Base-by-base conservation (phyloP, 345 rosid species). In the Citrus unshiu region DNA sequence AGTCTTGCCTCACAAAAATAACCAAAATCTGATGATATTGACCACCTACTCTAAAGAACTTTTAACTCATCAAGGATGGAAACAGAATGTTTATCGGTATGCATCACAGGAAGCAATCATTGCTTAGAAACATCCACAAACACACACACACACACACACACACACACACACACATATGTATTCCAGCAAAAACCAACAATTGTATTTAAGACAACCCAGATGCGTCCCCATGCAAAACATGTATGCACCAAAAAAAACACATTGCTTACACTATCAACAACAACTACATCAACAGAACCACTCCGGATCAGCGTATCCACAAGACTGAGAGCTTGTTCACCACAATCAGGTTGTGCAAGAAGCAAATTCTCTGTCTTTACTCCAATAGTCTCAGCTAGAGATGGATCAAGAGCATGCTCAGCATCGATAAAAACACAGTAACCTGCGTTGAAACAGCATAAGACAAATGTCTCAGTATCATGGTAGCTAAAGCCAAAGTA, bases 331-430 rank as follows among this genome's bases (percentile, higher is more conserved):
- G 98, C 99, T 75, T 97, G 98, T 83, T 97, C 99, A 0, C 99
- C 99, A 84, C 95, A 93, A 83, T 94, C 98, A 77, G 99, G 99
- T 82, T 97, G 99, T 0, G 98, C 92, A 51, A 97, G 91, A 84
- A 97, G 98, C 73, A 97, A 90, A 73, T 94, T 93, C 80, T 93
- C 90, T 4, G 99, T 97, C 78, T 91, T 90, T 66, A 97, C 99
- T 24, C 99, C 98, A 27, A 94, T 93, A 75, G 93, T 83, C 81
- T 93, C 80, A 37, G 98, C 99, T 21, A 94, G 76, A 40, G 95
- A 83, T 59, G 98, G 85, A 83, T 97, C 99, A 85, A 97, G 99
- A 75, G 99, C 98, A 90, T 97, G 98, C 89, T 97, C 98, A 16
- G 99, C 99, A 78, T 97, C 99, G 32, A 97, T 91, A 82, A 93